Conservation (phyloP, 495 filamentous ascomycete species). For the Penicillium manginii region DNA sequence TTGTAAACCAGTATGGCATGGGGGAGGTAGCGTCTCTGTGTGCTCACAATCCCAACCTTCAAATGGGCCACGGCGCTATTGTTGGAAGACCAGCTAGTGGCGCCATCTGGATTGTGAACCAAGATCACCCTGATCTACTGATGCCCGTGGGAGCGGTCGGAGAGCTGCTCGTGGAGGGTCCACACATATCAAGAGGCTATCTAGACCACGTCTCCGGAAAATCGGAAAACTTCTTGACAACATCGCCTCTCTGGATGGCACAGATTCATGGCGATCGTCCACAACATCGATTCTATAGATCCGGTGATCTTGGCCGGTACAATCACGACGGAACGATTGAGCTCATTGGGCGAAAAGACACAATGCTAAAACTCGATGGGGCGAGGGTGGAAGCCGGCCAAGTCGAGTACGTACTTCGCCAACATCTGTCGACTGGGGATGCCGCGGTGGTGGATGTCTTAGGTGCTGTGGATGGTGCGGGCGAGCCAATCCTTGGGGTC, state of each 20-base stretch:
- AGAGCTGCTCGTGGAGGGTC: slow-evolving; percentile 64
- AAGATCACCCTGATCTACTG: slow-evolving; percentile 48
- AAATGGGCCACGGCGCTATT: slow-evolving; percentile 11
- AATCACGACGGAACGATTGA: slow-evolving; percentile 71
- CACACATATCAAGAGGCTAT: slow-evolving; percentile 56
- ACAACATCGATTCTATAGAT: slow-evolving; percentile 59
- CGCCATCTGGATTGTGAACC: slow-evolving; percentile 57
- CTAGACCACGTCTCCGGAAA: slow-evolving; percentile 38
- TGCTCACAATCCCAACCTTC: slow-evolving; percentile 23
- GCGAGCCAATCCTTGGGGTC: slow-evolving; percentile 27
- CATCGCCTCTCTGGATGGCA: slow-evolving; percentile 21
- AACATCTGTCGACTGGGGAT: slow-evolving; percentile 19
- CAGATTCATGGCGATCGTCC: slow-evolving; percentile 14
- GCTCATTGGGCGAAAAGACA: slow-evolving; percentile 75
- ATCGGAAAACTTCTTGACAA: slow-evolving; percentile 21
- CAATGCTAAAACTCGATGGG: slow-evolving; percentile 80
- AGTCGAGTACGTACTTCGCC: slow-evolving; percentile 49
- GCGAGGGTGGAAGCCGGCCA: slow-evolving; percentile 78
- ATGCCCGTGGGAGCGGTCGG: slow-evolving; percentile 57
- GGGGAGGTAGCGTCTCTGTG: slow-evolving; percentile 44
- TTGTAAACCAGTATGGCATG: slow-evolving; percentile 64
- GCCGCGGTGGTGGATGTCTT: slow-evolving; percentile 30
- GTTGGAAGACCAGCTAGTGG: slow-evolving; percentile 29
- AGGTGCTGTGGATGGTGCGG: slow-evolving; percentile 22
- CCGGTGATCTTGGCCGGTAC: slow-evolving; percentile 77